Conservation (phyloP, 371 early-diverging fungal genomes). For the Smittium culicis region DNA sequence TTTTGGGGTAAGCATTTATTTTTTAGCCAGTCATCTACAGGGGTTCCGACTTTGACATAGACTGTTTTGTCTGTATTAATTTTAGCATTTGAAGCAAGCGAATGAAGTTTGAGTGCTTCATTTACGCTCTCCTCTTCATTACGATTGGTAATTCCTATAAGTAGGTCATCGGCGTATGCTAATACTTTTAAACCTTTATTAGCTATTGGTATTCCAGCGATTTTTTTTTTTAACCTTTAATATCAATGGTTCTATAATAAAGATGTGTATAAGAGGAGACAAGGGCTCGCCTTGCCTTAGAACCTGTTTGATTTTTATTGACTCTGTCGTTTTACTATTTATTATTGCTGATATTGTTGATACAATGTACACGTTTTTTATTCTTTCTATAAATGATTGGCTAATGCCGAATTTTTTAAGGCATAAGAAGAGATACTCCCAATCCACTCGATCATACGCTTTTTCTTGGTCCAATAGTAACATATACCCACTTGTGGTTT, state of each 20-base stretch:
- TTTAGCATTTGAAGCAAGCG: conserved; percentile 7
- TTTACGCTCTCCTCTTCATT: not conserved
- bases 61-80: conserved; percentile 14
- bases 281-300: conserved; percentile 15
- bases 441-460: conserved; percentile 8
- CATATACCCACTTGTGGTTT: not conserved
- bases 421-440: conserved; percentile 5
- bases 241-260: conserved; percentile 11
- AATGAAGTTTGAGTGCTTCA: conserved; percentile 8
- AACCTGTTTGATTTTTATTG: conserved; percentile 8
- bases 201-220: not conserved
- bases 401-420: not conserved
- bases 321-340: not conserved
- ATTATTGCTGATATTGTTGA: not conserved
- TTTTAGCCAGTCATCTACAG: not conserved
- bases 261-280: conserved; percentile 13
- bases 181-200: not conserved
- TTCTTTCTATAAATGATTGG: not conserved
- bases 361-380: not conserved
- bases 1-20: not conserved
- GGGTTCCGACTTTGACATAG: conserved; percentile 8
- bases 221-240: not conserved
- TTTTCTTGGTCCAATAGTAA: conserved; percentile 7
- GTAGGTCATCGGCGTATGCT: conserved; percentile 14
- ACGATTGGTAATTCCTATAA: not conserved